Conservation (phyloP, 129 eudicot species). For the Calendula officinalis region DNA sequence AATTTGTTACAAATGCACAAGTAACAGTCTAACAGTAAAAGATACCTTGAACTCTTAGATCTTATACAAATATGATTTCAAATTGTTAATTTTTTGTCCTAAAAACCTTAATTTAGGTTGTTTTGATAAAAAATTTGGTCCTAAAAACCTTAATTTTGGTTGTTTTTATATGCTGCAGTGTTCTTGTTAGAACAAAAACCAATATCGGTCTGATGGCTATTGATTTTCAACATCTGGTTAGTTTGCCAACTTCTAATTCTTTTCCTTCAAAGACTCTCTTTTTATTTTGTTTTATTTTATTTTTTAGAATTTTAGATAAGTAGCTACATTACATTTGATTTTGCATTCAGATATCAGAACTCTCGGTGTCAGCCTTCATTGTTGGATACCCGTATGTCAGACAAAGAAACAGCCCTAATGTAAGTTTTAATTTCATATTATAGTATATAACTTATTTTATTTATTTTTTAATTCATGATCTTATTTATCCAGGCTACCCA, state of each 20-base stretch:
- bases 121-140: no score
- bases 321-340: not conserved
- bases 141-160: conserved; percentile 15
- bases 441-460: no score
- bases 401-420: conserved; percentile 40
- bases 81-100: no score
- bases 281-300: not conserved
- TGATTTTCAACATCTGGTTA: conserved; percentile 73
- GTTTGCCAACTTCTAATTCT: conserved; percentile 17
- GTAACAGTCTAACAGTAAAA: no score
- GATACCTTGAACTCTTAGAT: no score
- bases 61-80: no score
- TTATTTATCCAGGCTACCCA: conserved; percentile 55
- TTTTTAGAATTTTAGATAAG: not conserved
- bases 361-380: conserved; percentile 59
- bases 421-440: conserved; percentile 24
- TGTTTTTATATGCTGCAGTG: conserved; percentile 52
- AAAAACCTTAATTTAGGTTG: no score
- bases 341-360: conserved; percentile 63
- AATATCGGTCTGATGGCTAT: conserved; percentile 74
- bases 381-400: conserved; percentile 73
- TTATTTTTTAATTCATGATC: conserved; percentile 14
- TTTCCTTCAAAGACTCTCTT: not conserved
- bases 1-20: conserved; percentile 7
- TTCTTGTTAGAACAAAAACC: conserved; percentile 63